Base-by-base conservation (phyloP, 2,329 filamentous ascomycete genomes). In the Apiospora koreana region DNA sequence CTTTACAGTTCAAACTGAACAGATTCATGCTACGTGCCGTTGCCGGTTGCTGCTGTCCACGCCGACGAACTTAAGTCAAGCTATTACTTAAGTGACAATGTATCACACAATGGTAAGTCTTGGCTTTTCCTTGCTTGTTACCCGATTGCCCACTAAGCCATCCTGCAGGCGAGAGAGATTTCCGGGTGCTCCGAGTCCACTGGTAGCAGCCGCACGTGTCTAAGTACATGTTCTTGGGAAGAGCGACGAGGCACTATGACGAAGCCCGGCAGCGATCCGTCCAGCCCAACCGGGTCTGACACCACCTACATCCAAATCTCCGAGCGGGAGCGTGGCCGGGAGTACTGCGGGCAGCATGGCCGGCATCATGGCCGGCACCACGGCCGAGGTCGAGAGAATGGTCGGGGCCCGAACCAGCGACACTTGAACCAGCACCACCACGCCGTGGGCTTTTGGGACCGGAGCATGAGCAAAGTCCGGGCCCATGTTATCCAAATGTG, bases 361-460 rank as follows among this genome's bases (percentile, higher is more conserved):
- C 54, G 35, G 1, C 50, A 58, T 16, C 50, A 58, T 16, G 50
- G 28, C 28, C 14, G 28, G 7, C 50, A 58, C 50, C 25, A 12
- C 18, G 31, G 46, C 45, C 45, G n/a, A 18, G 31, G 46, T 12
- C 45, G 31, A 18, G 66, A 54, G 45, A 23, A 25, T 6, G 66
- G 66, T 45, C 35, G 43, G 18, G 45, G 43, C 14, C 66, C 45
- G 12, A 48, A 54, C 21, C 43, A 54, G 45, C 43, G 31, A 16
- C 72, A 69, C 18, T 25, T 65, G 21, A 68, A 70, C 25, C 72
- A 73, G 65, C 72, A 74, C 38, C 76, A 76, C 7, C 72, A 76
- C 62, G 78, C 83, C 0, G 84, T 86, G 0, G 83, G 83, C 4
- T 85, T 86, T 70, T 86, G 82, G 80, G 78, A 86, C 71, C 79